Evolutionary conservation across 2,329 filamentous ascomycete genomes (phyloP).

Genomic region (Trichoderma koningiopsis): DNA sequence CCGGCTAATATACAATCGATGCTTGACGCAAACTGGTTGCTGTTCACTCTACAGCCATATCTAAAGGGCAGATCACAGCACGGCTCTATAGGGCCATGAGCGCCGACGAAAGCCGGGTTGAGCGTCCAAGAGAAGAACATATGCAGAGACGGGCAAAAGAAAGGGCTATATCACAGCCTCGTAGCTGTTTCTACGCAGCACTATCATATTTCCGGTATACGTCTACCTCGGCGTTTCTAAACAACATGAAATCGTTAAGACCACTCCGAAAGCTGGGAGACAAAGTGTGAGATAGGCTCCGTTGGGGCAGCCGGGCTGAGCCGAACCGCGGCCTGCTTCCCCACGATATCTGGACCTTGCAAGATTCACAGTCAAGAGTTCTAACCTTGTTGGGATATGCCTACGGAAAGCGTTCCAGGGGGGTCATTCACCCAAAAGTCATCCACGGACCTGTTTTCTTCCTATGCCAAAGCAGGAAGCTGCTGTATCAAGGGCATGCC

Average conservation of each 20-base stretch:
- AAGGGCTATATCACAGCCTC: neutral
- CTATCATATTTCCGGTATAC: neutral
- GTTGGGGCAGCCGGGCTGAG: neutral
- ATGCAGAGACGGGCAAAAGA: neutral
- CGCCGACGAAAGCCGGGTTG: neutral
- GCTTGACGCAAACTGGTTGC: neutral
- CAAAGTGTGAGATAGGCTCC: neutral
- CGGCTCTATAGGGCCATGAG: neutral
- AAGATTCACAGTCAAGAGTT: neutral
- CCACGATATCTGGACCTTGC: neutral
- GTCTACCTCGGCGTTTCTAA: neutral
- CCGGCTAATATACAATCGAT: neutral
- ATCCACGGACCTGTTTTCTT: neutral
- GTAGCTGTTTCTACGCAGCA: neutral
- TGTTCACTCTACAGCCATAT: neutral
- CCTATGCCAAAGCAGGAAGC: slow-evolving; percentile 26
- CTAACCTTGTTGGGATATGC: neutral
- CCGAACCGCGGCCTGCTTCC: neutral
- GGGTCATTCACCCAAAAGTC: neutral
- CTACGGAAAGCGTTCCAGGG: neutral
- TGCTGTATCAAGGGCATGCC: neutral
- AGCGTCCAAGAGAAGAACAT: neutral
- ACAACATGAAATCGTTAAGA: too few relatives aligned
- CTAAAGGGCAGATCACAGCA: neutral
- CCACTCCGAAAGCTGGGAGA: neutral